Evolutionary conservation across 345 rosid genomes (phyloP).

Genomic region (Eucalyptus virginea): DNA sequence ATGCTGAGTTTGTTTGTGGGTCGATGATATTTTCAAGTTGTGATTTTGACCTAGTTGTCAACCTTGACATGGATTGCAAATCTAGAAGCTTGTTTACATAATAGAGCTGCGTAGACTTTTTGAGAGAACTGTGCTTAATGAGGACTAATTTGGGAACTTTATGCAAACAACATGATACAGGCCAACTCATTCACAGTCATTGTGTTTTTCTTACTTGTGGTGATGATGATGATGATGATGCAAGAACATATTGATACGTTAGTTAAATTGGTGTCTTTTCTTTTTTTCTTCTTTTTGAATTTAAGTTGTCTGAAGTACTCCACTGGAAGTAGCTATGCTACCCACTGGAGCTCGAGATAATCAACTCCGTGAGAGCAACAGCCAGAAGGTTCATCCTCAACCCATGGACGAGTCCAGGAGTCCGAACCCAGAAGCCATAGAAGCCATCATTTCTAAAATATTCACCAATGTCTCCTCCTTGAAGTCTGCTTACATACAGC

Average conservation of each 20-base stretch:
- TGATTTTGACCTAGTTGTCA: background rate
- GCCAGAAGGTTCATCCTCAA: slow-evolving; percentile 7
- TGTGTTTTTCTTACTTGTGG: background rate
- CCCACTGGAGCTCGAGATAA: slow-evolving; percentile 7
- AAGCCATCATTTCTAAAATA: slow-evolving; percentile 2
- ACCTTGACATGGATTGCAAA: background rate
- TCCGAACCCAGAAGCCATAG: slow-evolving; percentile 3
- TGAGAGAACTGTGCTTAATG: background rate
- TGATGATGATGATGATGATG: background rate
- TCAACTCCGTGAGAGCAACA: slow-evolving; percentile 9
- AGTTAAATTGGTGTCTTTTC: background rate
- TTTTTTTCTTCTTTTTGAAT: background rate
- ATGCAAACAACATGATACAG: background rate
- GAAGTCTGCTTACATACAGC: slow-evolving; percentile 8
- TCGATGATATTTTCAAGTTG: background rate
- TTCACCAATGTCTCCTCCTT: slow-evolving; percentile 6
- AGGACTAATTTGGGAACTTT: background rate
- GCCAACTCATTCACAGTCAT: background rate
- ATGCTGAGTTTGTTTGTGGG: background rate
- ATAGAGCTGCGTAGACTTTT: background rate
- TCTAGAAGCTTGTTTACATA: background rate
- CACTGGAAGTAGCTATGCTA: slow-evolving; percentile 7
- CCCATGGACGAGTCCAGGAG: slow-evolving; percentile 11
- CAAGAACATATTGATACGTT: background rate
- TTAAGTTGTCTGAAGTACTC: background rate